Evolutionary conservation across 2,329 filamentous ascomycete species (phyloP), one percentile per base, ranked within the genome.

Genomic region (Septoria petroselini): DNA sequence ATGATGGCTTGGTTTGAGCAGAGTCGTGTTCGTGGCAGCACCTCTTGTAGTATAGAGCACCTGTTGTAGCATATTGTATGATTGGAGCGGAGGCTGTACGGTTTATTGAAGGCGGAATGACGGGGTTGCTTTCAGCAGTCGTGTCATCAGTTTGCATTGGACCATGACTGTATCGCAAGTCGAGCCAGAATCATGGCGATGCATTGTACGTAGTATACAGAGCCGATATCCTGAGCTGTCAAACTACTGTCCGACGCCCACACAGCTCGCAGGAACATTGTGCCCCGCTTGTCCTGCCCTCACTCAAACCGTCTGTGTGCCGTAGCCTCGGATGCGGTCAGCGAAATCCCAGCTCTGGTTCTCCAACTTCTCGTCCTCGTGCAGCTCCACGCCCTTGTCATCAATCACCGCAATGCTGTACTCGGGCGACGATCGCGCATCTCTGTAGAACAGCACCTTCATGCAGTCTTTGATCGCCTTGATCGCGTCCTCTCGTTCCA

Each of bases 321-420:
- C 93, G 69, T 98, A 98, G 37, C 93, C 93, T 71, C 83, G 86
- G 71, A 98, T 96, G 62, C 85, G 81, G 69, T 97, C 91, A 18
- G 93, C 93, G 76, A 98, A 98, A 43, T 88, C 90, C 93, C 91
- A 97, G 80, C 90, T 96, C 80, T 97, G 91, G 64, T 84, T 80
- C 78, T 97, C 91, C 59, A 98, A 78, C 78, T 90, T 84, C 77
- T 95, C 87, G 63, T 86, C 75, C 72, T 94, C 83, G 70, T 84
- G 85, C 60, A 96, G 69, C 48, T 94, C 86, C 52, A 97, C 83
- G n/a, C 87, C 66, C 42, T 69, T 89, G 41, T 89, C 88, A 73
- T 89, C 86, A 48, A 98, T 79, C 47, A 97, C 79, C 15, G 91
- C 91, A 68, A 97, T 84, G 58, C 88, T 93, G 76, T 96, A 98